Evolutionary conservation across 805 yeast species (phyloP), one percentile per base, ranked within the genome.

Genomic region (Brettanomyces sp.): DNA sequence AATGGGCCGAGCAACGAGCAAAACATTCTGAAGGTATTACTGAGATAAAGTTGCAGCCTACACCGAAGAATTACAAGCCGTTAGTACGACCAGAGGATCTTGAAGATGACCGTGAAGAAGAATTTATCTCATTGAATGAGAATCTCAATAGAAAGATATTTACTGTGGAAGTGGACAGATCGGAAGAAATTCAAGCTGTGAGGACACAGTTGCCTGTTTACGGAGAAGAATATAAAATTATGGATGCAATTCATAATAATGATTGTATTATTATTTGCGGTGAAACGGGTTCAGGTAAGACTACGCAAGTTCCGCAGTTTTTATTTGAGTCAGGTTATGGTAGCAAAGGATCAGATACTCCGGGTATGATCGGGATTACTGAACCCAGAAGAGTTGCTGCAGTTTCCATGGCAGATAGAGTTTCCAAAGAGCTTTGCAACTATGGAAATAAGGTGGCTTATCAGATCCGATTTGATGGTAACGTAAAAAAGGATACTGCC

Each of bases 201-300:
- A 71, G 99, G 51, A 69, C 80, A 65, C 74, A 79, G 44, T 68
- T 93, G 18, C 99, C 99, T 0, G 97, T 93, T 0, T 85, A 77
- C 51, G 82, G 82, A 5, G 95, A 88, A 62, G 99, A 93, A 58
- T 95, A 87, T 60, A 71, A 80, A 46, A 85, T 93, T 43, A 88
- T 93, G 97, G 99, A 93, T 61, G 95, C 96, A 1, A 77, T 93
- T 43, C 86, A 85, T 59, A 95, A 91, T 57, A 85, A 91, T 58
- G 96, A 90, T 56, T 84, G 91, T 49, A 80, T 90, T 0, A 82
- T 93, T 12, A 73, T 93, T 24, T 91, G 97, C 68, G 99, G 99
- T 72, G 98, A 90, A 56, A 93, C 99, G 1, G 99, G 99, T 56
- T 89, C 97, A 3, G 99, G 99, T 65, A 93, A 93, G 63, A 93